A percentile compares a stretch with the other conserved stretches of the same genome.
These are phyloP conservation scores for Excoecaria agallocha DNA, from an alignment of 345 rosid species.

Conservation along the genomic window DNA sequence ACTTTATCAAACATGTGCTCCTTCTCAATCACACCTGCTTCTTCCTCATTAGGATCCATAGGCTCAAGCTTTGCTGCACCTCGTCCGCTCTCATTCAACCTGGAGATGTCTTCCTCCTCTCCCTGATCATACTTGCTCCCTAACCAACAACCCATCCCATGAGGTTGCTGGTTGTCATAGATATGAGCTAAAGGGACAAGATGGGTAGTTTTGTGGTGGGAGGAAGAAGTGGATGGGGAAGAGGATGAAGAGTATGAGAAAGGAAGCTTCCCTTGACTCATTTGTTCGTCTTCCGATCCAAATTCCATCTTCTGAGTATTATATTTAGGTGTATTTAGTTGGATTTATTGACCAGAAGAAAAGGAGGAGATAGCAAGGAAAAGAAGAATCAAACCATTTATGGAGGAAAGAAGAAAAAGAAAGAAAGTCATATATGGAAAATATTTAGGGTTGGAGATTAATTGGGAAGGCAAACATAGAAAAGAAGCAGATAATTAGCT, in stretches of 20 bases:
- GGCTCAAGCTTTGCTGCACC: constrained; percentile 11
- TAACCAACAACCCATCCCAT: constrained; percentile 37
- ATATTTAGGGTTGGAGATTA: constrained; percentile 15
- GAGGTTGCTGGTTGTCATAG: constrained; percentile 12
- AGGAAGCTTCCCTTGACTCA: constrained; percentile 30
- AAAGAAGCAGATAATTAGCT: neutral
- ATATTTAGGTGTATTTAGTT: neutral
- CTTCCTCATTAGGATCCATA: constrained; percentile 19
- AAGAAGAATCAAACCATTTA: too few species aligned
- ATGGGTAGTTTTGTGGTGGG: neutral
- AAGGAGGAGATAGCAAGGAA: neutral
- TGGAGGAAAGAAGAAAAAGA: neutral
- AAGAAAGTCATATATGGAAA: neutral
- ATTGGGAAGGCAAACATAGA: neutral
- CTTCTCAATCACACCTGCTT: constrained; percentile 32
- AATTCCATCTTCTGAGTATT: constrained; percentile 26
- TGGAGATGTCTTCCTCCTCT: constrained; percentile 23
- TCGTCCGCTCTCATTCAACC: neutral
- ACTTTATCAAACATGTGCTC: constrained; percentile 65
- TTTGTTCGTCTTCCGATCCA: constrained; percentile 30
- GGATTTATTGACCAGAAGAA: neutral
- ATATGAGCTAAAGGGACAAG: constrained; percentile 4
- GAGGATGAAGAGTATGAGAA: constrained; percentile 27
- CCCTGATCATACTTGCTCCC: constrained; percentile 24
- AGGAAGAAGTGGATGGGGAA: constrained; percentile 14